phyloP scores from a whole-genome alignment of 345 rosid genomes.

The Citrus glauca region DNA sequence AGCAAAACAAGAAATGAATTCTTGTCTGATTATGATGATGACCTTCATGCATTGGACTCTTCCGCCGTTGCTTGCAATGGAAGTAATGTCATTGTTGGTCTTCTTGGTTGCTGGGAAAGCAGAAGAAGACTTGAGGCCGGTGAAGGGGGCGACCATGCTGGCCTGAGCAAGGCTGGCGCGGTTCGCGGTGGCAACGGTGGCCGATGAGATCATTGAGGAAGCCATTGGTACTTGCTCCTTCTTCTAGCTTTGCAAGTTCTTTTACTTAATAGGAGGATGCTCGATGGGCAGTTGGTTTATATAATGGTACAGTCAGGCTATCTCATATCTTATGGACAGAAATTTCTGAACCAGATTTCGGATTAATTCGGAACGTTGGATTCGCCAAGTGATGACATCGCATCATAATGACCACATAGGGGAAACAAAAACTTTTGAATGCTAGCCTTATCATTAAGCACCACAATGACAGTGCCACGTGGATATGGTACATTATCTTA shows the following conservation, averaged over 20 bases:
- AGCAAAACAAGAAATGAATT: too few relatives aligned
- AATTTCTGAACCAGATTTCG: conserved; percentile 10
- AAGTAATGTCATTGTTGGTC: conserved; percentile 39
- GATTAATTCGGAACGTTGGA: conserved; percentile 31
- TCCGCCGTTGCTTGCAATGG: conserved; percentile 44
- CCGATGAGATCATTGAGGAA: conserved; percentile 51
- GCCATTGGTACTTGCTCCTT: conserved; percentile 35
- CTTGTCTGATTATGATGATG: too few relatives aligned
- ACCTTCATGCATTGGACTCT: conserved; percentile 54
- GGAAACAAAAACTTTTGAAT: not conserved
- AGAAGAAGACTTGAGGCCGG: conserved; percentile 37
- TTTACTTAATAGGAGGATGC: not conserved
- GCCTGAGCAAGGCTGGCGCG: conserved; percentile 47
- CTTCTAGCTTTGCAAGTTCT: not conserved
- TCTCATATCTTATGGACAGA: conserved; percentile 27
- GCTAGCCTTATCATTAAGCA: conserved; percentile 25
- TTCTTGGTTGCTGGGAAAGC: conserved; percentile 41
- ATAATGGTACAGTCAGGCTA: conserved; percentile 23
- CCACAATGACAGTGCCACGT: conserved; percentile 27
- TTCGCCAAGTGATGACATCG: conserved; percentile 6
- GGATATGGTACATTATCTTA: conserved; percentile 19
- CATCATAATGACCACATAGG: conserved; percentile 13
- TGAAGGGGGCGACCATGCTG: conserved; percentile 53
- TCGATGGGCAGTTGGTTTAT: conserved; percentile 20
- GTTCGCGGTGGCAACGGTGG: conserved; percentile 36